Base-by-base conservation (phyloP, 192 early-diverging fungal species). In the Chytriomyces confervae region DNA sequence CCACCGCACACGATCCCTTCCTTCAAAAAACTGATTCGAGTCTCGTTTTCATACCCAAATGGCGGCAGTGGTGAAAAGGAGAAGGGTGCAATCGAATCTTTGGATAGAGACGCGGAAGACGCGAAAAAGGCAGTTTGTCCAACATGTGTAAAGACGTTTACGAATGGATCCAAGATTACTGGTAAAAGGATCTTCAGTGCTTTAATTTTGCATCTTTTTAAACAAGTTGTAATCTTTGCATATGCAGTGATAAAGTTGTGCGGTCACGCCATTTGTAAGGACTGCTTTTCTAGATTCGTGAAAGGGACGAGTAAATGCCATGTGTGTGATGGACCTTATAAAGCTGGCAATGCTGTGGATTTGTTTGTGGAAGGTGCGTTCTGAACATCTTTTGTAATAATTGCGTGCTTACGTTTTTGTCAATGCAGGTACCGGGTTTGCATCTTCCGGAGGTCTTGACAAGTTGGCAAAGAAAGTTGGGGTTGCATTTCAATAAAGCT, bases 181-280 rank as follows among this genome's bases (percentile, higher is more conserved):
- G 76, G 89, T 91, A 85, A 48, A 81, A 73, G 50, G 61, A 62
- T 23, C 18, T 9, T 11, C 29, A 47, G 1, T 20, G 62, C 43
- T 50, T 23, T 61, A 7, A n/a, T 48, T 7, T 44, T 20, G 29
- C 66, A 9, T 29, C n/a, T n/a, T 20, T 53, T 64, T 45, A 72
- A 50, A 0, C 1, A 36, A 36, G 29, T 36, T 36, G 2, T 36
- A 2, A 0, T 2, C 0, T 57, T 0, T 11, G 0, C 1, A 0
- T 3, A 57, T 16, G 20, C 61, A 85, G 91, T 93, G 9, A 73
- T 92, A 50, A 87, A 89, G 69, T 76, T 74, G 6, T 94, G 93
- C 70, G 93, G 93, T 13, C 93, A 94, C 80, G 91, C 91, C 2
- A 81, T 92, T 45, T 94, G 93, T 70, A 86, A 89, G 36, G 79